A percentile compares a stretch with the other conserved stretches of the same genome.
phyloP scores from a whole-genome alignment of 306 rosid species.

The Fragaria nilgerrensis region DNA sequence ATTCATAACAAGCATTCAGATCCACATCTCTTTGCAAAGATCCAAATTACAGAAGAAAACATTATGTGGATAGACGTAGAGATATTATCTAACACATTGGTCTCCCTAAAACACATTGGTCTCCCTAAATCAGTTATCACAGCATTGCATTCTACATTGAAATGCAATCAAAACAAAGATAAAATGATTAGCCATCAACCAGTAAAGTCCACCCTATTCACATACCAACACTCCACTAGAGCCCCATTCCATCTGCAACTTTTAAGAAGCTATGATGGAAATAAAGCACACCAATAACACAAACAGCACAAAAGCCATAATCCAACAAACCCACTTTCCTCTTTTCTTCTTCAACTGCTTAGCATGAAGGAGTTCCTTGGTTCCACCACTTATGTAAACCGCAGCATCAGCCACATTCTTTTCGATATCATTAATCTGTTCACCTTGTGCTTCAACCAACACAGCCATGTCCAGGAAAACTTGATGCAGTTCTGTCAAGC shows the following conservation, averaged over 20 bases:
- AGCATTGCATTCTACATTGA: neutral
- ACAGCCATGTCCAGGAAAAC: slow-evolving; percentile 28
- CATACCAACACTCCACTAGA: neutral
- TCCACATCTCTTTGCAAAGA: neutral
- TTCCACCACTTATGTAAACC: slow-evolving; percentile 16
- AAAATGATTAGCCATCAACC: neutral
- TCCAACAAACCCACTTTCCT: slow-evolving; percentile 11
- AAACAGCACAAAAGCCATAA: slow-evolving; percentile 9
- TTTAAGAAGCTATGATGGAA: slow-evolving; percentile 4
- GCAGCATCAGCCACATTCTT: slow-evolving; percentile 18
- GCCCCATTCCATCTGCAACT: neutral
- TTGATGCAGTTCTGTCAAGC: slow-evolving; percentile 27
- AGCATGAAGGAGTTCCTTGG: slow-evolving; percentile 12
- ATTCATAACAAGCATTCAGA: neutral
- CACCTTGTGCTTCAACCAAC: slow-evolving; percentile 26
- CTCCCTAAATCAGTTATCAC: too few species aligned
- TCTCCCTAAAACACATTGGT: neutral
- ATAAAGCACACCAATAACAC: slow-evolving; percentile 12
- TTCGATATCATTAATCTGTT: slow-evolving; percentile 16
- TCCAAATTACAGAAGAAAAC: neutral
- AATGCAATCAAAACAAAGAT: neutral
- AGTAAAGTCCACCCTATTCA: neutral
- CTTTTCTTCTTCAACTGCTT: slow-evolving; percentile 8
- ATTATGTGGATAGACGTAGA: neutral
- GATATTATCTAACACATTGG: neutral